Base-by-base conservation (phyloP, 2,329 filamentous ascomycete genomes). In the Blumeria hordei region DNA sequence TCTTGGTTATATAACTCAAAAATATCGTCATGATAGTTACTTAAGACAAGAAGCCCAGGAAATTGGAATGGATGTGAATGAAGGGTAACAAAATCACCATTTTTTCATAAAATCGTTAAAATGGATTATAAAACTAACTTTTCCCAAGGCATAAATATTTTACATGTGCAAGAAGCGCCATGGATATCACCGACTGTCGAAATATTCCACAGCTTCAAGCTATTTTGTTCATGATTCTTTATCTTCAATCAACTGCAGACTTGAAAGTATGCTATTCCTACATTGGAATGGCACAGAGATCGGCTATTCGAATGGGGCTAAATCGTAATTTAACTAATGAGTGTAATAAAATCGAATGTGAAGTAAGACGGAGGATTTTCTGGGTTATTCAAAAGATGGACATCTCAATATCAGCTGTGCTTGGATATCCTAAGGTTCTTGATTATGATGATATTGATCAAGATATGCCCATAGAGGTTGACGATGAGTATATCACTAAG, bases 181-280 rank as follows among this genome's bases (percentile, higher is more conserved):
- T 88, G 51, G 78, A 81, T 58, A 70, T 81, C 45, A 78, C 77
- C 0, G 78, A 81, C 57, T 88, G 83, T 60, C 78, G 84, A 50
- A 84, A 88, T 63, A 70, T 90, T 45, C 76, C 73, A 18, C 84
- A 84, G 1, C 69, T 90, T 8, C 85, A 92, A 65, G 78, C 82
- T 1, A 73, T 92, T 6, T 69, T 88, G 18, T 88, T 86, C 64
- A 84, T 88, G 74, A 83, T 88, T 52, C 70, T 90, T 2, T 92
- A 88, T 63, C 72, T 90, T 0, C 85, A 92, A 63, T 79, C 82
- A 2, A 85, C 85, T 1, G 83, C 84, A 9, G 85, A 86, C 63
- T 69, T 90, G 34, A 85, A 80, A 63, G 83, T 80, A 9, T 90
- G 85, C 64, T 90, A 90, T 66, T 78, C 83, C 0, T 88, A 86